Evolutionary conservation across 2,329 filamentous ascomycete species (phyloP).

Genomic region (Microcyclosporella mali): DNA sequence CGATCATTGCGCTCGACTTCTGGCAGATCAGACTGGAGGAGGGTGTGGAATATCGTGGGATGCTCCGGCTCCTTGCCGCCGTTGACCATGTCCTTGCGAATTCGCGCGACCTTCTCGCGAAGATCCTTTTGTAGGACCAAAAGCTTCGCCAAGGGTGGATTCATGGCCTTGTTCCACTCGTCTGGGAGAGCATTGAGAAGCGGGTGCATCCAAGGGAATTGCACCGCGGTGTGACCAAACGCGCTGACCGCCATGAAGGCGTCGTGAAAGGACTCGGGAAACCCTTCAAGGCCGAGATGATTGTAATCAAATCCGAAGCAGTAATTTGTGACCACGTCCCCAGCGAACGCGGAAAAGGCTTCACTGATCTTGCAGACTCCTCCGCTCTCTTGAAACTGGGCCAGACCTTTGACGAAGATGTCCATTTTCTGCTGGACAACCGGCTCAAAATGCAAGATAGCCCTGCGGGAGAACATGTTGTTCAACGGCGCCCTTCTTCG

Average conservation of each 20-base stretch:
- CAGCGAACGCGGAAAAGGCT: conserved; percentile 14
- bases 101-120: conserved; percentile 9
- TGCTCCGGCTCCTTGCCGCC: conserved; percentile 12
- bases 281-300: conserved; percentile 13
- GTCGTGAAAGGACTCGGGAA: conserved; percentile 17
- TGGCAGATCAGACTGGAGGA: conserved; percentile 16
- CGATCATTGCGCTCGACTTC: conserved; percentile 17
- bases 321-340: conserved; percentile 18
- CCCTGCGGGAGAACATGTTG: conserved; percentile 16
- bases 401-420: conserved; percentile 11
- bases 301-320: conserved; percentile 16
- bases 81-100: conserved; percentile 2
- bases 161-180: conserved; percentile 14
- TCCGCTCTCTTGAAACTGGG: conserved; percentile 11
- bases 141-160: conserved; percentile 11
- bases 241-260: conserved; percentile 13
- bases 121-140: conserved; percentile 14
- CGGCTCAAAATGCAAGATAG: conserved; percentile 14
- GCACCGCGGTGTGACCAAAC: conserved; percentile 14
- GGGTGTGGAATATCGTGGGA: conserved; percentile 20
- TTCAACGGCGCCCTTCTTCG: conserved; percentile 12
- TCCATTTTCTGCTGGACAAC: conserved; percentile 12
- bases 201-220: conserved; percentile 15
- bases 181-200: conserved; percentile 14
- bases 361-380: conserved; percentile 13